Evolutionary conservation across 2,329 filamentous ascomycete genomes (phyloP).

Genomic region (Neopestalotiopsis sp.): DNA sequence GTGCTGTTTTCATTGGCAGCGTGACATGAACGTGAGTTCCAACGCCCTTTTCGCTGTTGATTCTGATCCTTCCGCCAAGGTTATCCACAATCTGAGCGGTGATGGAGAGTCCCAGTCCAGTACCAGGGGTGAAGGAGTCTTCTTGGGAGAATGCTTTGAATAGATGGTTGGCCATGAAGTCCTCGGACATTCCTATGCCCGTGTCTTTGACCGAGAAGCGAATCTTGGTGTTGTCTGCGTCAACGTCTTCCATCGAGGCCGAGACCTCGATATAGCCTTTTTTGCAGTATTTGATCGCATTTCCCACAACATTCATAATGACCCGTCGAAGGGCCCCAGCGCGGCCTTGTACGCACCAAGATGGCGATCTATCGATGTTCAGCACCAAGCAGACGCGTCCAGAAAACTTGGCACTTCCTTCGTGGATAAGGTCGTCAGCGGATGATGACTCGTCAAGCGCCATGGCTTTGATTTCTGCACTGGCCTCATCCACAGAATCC

Average conservation of each 20-base stretch:
- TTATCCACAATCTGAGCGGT: conserved; percentile 57
- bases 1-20: conserved; percentile 37
- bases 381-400: conserved; percentile 49
- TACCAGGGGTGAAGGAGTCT: conserved; percentile 61
- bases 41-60: conserved; percentile 46
- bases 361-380: conserved; percentile 50
- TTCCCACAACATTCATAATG: conserved; percentile 68
- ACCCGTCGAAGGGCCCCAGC: conserved; percentile 57
- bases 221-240: conserved; percentile 49
- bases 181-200: conserved; percentile 67
- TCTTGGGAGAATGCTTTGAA: conserved; percentile 72
- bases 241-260: conserved; percentile 32
- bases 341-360: conserved; percentile 60
- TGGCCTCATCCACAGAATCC: conserved; percentile 28
- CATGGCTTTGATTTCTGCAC: conserved; percentile 51
- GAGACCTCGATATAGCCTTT: conserved; percentile 35
- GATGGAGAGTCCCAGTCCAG: conserved; percentile 69
- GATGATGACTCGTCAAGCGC: not conserved
- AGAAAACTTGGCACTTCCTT: not conserved
- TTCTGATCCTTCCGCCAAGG: conserved; percentile 24
- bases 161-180: conserved; percentile 63
- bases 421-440: conserved; percentile 33
- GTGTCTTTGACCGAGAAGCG: conserved; percentile 63
- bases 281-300: conserved; percentile 65
- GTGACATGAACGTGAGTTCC: conserved; percentile 59